These are phyloP conservation scores for Colletotrichum sojae DNA, from an alignment of 2,329 filamentous ascomycete species.

Conservation along the genomic window DNA sequence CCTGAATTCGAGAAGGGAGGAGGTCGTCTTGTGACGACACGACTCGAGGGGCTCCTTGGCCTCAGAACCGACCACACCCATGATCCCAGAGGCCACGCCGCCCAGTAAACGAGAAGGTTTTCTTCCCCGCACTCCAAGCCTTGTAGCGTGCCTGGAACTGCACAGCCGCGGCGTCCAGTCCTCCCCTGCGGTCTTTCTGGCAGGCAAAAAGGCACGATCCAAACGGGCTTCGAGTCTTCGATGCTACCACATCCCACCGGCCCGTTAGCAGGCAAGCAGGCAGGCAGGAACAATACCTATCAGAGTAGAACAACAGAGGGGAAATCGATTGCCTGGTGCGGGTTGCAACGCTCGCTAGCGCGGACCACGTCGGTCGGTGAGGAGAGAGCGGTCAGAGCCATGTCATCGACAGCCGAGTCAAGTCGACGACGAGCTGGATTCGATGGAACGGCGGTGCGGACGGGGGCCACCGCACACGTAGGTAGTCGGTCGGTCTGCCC, in stretches of 20 bases:
- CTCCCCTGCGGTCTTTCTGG: background rate
- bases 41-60: constrained; percentile 9
- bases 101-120: constrained; percentile 17
- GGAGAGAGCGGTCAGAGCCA: constrained; percentile 23
- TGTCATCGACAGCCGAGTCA: background rate
- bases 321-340: constrained; percentile 12
- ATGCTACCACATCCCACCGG: constrained; percentile 24
- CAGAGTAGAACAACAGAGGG: constrained; percentile 7
- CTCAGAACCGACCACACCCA: background rate
- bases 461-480: constrained; percentile 7
- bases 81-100: constrained; percentile 18
- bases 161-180: background rate
- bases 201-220: constrained; percentile 1
- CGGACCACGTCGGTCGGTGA: constrained; percentile 7
- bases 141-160: constrained; percentile 15
- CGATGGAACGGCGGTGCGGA: constrained; percentile 16
- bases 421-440: constrained; percentile 1
- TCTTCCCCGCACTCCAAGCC: constrained; percentile 29
- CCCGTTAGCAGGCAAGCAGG: background rate
- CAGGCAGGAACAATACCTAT: background rate
- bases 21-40: constrained; percentile 11
- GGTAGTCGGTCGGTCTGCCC: background rate
- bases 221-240: constrained; percentile 16
- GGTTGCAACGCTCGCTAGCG: constrained; percentile 28
- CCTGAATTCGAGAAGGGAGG: background rate